A percentile compares a stretch with the other conserved stretches of the same genome.
Evolutionary conservation across 2,329 filamentous ascomycete species (phyloP).

Genomic region (Lojkania enalia): DNA sequence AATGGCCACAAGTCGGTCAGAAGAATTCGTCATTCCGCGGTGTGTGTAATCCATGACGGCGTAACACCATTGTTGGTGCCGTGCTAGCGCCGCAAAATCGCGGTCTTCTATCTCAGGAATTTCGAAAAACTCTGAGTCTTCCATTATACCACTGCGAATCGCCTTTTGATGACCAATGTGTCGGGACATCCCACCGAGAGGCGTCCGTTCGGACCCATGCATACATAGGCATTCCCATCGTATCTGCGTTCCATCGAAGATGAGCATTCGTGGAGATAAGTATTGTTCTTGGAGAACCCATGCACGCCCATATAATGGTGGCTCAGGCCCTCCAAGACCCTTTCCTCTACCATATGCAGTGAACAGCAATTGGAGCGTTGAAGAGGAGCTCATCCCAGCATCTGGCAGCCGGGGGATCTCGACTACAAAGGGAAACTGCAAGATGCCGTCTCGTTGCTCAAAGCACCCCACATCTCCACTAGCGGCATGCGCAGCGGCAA

Average conservation of each 20-base stretch:
- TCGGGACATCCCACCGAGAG: constrained; percentile 15
- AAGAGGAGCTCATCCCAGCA: not conserved
- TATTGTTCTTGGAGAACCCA: constrained; percentile 33
- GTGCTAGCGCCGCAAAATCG: constrained; percentile 6
- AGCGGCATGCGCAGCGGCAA: constrained; percentile 26
- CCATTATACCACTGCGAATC: constrained; percentile 17
- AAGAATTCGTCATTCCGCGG: constrained; percentile 23
- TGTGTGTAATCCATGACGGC: constrained; percentile 26
- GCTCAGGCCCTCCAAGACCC: constrained; percentile 15
- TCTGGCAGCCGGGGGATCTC: constrained; percentile 4
- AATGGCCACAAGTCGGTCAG: constrained; percentile 23
- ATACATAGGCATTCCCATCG: constrained; percentile 27
- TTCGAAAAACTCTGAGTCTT: constrained; percentile 18
- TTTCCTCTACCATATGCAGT: constrained; percentile 17
- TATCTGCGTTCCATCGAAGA: constrained; percentile 22
- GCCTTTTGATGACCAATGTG: constrained; percentile 17
- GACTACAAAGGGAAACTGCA: constrained; percentile 22
- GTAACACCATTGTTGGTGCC: constrained; percentile 18
- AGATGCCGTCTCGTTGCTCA: constrained; percentile 22
- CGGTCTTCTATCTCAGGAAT: not conserved
- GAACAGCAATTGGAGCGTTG: constrained; percentile 10
- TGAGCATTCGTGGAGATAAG: constrained; percentile 22
- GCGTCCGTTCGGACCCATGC: constrained; percentile 21
- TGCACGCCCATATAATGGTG: constrained; percentile 22
- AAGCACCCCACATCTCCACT: constrained; percentile 26